Base-by-base conservation (phyloP, 148 eudicot genomes). In the Arctostaphylos glauca region DNA sequence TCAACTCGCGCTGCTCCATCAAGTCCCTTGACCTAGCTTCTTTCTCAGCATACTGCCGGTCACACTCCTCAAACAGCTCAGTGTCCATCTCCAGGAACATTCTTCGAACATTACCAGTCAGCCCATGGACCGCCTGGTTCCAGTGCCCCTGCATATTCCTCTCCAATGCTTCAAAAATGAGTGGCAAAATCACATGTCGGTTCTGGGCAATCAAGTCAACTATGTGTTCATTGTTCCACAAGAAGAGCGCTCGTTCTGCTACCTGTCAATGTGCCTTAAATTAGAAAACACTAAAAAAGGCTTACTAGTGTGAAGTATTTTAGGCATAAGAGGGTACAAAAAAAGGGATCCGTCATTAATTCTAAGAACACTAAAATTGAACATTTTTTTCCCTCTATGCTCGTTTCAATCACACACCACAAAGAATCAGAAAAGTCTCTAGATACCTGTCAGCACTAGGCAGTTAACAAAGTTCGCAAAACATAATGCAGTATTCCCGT, bases 221-320 rank as follows among this genome's bases (percentile, higher is more conserved):
- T 55, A 88, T 71, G 81, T 90, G 92, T 76, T 90, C 92, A 44
- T 90, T 90, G 86, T 87, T 89, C 91, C 91, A 89, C 84, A 81
- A 86, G 83, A 89, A 89, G 60, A 89, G 86, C 47, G 92, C 92
- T 59, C 92, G 80, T 83, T 90, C 92, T 21, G 92, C 92, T 46
- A 90, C 92, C 92, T 90, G 83, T 43, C 80, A 85, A 85, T 59
- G 73, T 9, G 48, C 49, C 70, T 25, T 52, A 19, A 68, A 68
- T 80, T 62, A 84, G 82, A 66, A 50, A 80, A 67, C 18, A 9
- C 76, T 53, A 5, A 5, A 49, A 73, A 60, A 79, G 10, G 48
- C 70, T 23, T 23, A 23, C 31, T 66, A 66, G 12, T 25, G 14
- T 64, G 41, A 64, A 31, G 44, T 66, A 66, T 43, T 4, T 25